These are phyloP conservation scores for Coemansia sp. DNA, from an alignment of 192 early-diverging fungal genomes.

Conservation along the genomic window DNA sequence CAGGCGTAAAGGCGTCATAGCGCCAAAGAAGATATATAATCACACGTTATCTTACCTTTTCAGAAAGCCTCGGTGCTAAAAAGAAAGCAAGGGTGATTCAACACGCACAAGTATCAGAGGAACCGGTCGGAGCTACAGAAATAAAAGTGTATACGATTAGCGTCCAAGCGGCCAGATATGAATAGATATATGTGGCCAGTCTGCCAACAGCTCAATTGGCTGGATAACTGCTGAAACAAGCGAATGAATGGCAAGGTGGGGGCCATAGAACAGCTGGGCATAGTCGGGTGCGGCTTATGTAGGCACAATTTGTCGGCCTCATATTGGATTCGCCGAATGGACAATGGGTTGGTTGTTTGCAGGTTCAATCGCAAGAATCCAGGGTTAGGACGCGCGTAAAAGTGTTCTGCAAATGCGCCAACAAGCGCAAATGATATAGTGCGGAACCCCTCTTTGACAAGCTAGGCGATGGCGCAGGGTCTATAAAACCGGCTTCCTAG, in stretches of 20 bases:
- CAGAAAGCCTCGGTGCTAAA: background rate
- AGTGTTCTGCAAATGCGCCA: constrained; percentile 3
- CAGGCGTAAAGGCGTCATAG: background rate
- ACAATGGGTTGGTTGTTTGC: constrained; percentile 8
- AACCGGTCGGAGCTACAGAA: constrained; percentile 5
- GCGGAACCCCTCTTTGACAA: constrained; percentile 6
- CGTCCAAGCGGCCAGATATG: background rate
- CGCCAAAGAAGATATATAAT: background rate
- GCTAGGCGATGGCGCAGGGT: constrained; percentile 15
- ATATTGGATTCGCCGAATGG: constrained; percentile 17
- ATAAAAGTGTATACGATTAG: constrained; percentile 6
- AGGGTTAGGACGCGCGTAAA: constrained; percentile 10
- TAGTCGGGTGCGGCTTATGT: constrained; percentile 15
- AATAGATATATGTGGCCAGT: background rate
- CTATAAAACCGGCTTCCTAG: background rate
- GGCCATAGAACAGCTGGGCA: background rate
- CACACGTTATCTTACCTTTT: constrained; percentile 5
- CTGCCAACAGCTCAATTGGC: background rate
- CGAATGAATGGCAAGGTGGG: too few species aligned
- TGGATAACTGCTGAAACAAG: too few species aligned
- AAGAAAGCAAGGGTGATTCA: too few species aligned
- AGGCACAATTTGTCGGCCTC: constrained; percentile 12
- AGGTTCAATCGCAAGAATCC: background rate
- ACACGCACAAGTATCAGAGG: background rate
- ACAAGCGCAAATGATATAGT: constrained; percentile 15